Conservation (phyloP, 768 basidiomycete genomes). For the Termitomyces sp. region DNA sequence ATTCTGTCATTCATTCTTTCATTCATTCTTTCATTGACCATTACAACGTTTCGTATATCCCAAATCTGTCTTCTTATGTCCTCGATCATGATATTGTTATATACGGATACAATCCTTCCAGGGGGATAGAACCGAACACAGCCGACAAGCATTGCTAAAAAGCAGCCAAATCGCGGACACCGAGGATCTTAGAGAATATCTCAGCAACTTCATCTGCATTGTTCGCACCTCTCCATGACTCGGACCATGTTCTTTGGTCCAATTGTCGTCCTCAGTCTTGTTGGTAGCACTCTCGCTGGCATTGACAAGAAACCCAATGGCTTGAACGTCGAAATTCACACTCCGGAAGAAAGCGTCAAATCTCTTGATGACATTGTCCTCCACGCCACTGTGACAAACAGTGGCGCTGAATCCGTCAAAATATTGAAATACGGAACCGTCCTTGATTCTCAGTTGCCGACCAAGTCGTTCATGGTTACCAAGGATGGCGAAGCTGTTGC, state of each 20-base stretch:
- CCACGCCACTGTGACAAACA: constrained; percentile 36
- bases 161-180: background rate
- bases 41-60: background rate
- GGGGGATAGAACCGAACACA: background rate
- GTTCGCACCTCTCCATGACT: background rate
- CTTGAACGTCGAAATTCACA: constrained; percentile 24
- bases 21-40: too few species aligned
- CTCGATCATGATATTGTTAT: background rate
- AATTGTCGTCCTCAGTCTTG: constrained; percentile 23
- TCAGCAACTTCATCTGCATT: background rate
- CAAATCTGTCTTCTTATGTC: background rate
- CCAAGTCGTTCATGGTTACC: constrained; percentile 36
- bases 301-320: constrained; percentile 26
- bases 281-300: constrained; percentile 21
- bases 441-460: constrained; percentile 35
- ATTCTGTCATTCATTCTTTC: too few species aligned
- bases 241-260: constrained; percentile 22
- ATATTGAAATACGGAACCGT: constrained; percentile 43
- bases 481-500: constrained; percentile 30
- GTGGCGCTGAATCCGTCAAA: constrained; percentile 31
- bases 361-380: constrained; percentile 35
- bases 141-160: too few species aligned
- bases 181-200: background rate
- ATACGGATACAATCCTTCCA: background rate
- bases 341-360: constrained; percentile 21